Conservation (phyloP, 495 filamentous ascomycete genomes). For the Penicillium herquei region DNA sequence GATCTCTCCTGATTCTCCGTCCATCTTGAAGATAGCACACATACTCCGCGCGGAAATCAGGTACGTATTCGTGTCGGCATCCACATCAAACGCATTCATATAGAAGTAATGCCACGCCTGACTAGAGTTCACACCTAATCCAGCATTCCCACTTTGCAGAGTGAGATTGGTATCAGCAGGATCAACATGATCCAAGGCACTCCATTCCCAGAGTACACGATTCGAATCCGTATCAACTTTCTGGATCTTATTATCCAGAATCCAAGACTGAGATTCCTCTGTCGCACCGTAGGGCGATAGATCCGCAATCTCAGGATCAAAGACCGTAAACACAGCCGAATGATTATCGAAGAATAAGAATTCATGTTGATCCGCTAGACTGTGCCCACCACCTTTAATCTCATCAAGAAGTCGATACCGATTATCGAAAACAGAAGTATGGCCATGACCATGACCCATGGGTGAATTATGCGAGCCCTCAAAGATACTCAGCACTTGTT, state of each 20-base stretch:
- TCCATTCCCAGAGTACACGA: constrained; percentile 31
- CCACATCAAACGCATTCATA: constrained; percentile 24
- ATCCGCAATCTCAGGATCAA: constrained; percentile 24
- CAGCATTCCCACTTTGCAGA: constrained; percentile 47
- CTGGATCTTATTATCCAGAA: constrained; percentile 32
- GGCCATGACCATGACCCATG: constrained; percentile 46
- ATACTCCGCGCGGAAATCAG: constrained; percentile 51
- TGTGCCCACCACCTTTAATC: constrained; percentile 41
- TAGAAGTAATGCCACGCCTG: constrained; percentile 36
- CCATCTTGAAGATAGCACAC: constrained; percentile 50
- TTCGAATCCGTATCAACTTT: constrained; percentile 26
- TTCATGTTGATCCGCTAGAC: constrained; percentile 45
- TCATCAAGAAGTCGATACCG: constrained; percentile 43
- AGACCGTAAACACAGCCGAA: constrained; percentile 27
- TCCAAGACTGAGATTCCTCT: constrained; percentile 22
- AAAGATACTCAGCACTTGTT: constrained; percentile 45
- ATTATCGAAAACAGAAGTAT: constrained; percentile 42
- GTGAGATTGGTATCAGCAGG: constrained; percentile 39
- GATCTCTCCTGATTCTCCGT: constrained; percentile 48
- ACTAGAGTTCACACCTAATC: constrained; percentile 32
- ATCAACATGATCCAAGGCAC: constrained; percentile 25
- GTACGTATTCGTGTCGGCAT: constrained; percentile 41
- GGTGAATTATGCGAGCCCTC: constrained; percentile 48
- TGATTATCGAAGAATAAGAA: constrained; percentile 40
- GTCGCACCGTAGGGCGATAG: constrained; percentile 27